These are phyloP conservation scores for Gnomoniopsis smithogilvyi DNA, from an alignment of 2,329 filamentous ascomycete genomes.

Conservation along the genomic window DNA sequence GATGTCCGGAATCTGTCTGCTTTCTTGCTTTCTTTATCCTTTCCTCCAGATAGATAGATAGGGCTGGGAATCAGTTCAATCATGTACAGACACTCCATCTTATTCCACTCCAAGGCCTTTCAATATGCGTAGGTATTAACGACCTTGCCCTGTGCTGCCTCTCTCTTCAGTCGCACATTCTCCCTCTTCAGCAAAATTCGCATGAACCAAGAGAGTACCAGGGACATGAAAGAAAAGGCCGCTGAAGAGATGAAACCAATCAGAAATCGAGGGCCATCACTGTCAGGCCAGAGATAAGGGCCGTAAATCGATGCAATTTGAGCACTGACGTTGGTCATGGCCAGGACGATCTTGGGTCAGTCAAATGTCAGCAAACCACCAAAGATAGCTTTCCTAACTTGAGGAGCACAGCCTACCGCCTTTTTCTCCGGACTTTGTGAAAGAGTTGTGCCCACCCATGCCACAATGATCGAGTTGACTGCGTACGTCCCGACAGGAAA, in stretches of 20 bases:
- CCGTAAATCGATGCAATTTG: slow-evolving; percentile 36
- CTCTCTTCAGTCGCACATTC: background rate
- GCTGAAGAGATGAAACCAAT: slow-evolving; percentile 9
- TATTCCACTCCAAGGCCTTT: no score
- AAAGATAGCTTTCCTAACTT: no score
- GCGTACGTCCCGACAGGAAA: slow-evolving; percentile 33
- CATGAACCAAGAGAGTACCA: background rate
- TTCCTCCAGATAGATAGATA: no score
- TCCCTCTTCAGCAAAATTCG: background rate
- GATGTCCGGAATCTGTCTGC: no score
- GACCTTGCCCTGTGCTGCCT: background rate
- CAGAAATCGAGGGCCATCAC: slow-evolving; percentile 23
- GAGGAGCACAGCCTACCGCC: slow-evolving; percentile 30
- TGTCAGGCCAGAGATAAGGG: slow-evolving; percentile 37
- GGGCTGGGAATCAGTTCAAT: no score
- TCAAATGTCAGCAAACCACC: background rate
- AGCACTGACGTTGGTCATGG: slow-evolving; percentile 33
- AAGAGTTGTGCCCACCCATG: slow-evolving; percentile 38
- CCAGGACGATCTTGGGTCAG: background rate
- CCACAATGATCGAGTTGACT: slow-evolving; percentile 40
- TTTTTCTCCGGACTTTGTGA: slow-evolving; percentile 43
- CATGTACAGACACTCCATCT: no score
- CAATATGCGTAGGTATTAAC: background rate
- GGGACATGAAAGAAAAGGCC: slow-evolving; percentile 1
- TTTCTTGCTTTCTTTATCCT: no score